Base-by-base conservation (phyloP, 371 early-diverging fungal species). In the Mortierella sp. region DNA sequence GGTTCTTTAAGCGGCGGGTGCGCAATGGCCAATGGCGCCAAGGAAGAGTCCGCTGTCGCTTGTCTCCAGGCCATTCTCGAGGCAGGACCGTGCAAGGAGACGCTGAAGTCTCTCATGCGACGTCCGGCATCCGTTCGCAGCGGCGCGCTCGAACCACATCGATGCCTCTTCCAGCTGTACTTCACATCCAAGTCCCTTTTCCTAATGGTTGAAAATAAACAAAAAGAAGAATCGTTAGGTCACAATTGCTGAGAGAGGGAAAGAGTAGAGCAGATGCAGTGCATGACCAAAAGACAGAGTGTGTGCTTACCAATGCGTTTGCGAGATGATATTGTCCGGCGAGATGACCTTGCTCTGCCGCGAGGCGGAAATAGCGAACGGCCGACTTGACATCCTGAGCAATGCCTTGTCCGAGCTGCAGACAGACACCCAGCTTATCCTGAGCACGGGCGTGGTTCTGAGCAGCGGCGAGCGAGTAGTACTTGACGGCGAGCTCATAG, bases 371-470 rank as follows among this genome's bases (percentile, higher is more conserved):
- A 85, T 92, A 92, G 28, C 90, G 81, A 40, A 93, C 90, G 2
- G 95, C 95, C 61, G 88, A 79, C 48, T 78, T 81, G 26, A 90
- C 82, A 79, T 95, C 91, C 69, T 89, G 89, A n/a, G 88, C 88
- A 44, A 90, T 88, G 50, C 95, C 97, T 70, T 93, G 90, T 26
- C 97, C 97, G 69, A 92, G 88, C 74, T 96, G 95, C 76, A 95
- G 93, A 75, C 93, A 95, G 73, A 93, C 91, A 14, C 93, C 98
- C 9, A 96, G 91, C 83, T 96, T 96, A 88, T 81, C 81, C 54
- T 86, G 86, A 28, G 86, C 86, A 71, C 79, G 78, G 21, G 88
- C 76, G 78, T 90, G 78, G 80, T 86, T 88, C 53, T 82, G 82
- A 28, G 73, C 90, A 16, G 92, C 89, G 9, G 88, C 83, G 69